These are phyloP conservation scores for Candida chilensis DNA, from an alignment of 805 yeast genomes.

Conservation along the genomic window DNA sequence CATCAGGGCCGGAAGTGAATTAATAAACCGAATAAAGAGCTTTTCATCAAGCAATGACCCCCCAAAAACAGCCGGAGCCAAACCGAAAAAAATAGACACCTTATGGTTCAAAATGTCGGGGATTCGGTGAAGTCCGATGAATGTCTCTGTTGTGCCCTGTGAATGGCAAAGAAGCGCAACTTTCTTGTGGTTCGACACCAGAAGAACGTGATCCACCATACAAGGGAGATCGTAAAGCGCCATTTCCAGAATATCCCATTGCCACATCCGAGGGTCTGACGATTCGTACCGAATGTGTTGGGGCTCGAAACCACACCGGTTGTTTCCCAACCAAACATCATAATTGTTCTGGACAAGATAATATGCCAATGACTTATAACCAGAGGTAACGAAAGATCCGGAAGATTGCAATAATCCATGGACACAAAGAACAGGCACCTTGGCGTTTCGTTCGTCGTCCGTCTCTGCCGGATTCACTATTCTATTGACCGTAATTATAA, in stretches of 20 bases:
- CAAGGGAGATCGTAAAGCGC: slow-evolving; percentile 72
- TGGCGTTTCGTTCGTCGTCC: slow-evolving; percentile 14
- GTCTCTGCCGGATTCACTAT: slow-evolving; percentile 39
- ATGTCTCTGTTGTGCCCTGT: slow-evolving; percentile 88
- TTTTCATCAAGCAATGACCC: slow-evolving; percentile 65
- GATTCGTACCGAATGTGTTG: slow-evolving; percentile 41
- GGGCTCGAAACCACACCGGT: slow-evolving; percentile 79
- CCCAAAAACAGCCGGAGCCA: slow-evolving; percentile 90
- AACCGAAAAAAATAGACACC: slow-evolving; percentile 60
- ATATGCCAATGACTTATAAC: slow-evolving; percentile 67
- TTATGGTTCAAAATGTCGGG: slow-evolving; percentile 30
- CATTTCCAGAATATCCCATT: slow-evolving; percentile 87
- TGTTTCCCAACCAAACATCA: slow-evolving; percentile 90
- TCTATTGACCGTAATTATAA: slow-evolving; percentile 55
- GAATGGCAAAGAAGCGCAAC: slow-evolving; percentile 74
- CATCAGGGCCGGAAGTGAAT: slow-evolving; percentile 31
- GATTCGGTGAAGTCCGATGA: slow-evolving; percentile 46
- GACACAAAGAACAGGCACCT: slow-evolving; percentile 62
- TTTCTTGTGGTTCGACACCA: slow-evolving; percentile 27
- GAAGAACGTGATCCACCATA: slow-evolving; percentile 52
- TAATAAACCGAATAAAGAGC: slow-evolving; percentile 52
- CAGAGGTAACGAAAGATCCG: slow-evolving; percentile 80
- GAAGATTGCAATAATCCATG: slow-evolving; percentile 88
- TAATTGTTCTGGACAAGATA: slow-evolving; percentile 45
- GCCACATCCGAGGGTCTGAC: slow-evolving; percentile 62